Conservation (phyloP, 1,284 basidiomycete genomes). For the Tylopilus orsonianus region DNA sequence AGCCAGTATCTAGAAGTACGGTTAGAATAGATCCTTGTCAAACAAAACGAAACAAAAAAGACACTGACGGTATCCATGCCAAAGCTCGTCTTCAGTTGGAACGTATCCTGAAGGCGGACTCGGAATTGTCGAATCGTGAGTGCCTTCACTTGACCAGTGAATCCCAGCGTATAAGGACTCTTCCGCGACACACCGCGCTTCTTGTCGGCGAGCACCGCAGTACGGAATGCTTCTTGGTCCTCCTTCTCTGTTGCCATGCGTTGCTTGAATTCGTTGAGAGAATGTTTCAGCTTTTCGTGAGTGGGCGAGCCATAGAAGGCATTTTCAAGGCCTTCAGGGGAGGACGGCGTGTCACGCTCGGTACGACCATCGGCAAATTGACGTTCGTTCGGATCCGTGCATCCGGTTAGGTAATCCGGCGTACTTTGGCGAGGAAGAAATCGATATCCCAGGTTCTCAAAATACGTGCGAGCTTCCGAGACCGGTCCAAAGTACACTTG, state of each 20-base stretch:
- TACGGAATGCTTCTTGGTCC: conserved; percentile 74
- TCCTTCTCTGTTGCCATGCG: conserved; percentile 63
- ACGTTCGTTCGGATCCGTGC: conserved; percentile 84
- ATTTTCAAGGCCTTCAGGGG: conserved; percentile 69
- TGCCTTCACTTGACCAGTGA: conserved; percentile 71
- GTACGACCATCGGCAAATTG: conserved; percentile 76
- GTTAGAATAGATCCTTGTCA: conserved; percentile 9
- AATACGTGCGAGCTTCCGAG: conserved; percentile 73
- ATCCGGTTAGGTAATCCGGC: conserved; percentile 78
- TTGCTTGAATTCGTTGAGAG: conserved; percentile 63
- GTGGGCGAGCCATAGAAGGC: conserved; percentile 64
- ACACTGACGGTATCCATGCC: conserved; percentile 52
- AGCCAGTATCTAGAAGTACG: conserved; percentile 43
- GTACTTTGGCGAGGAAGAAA: conserved; percentile 73
- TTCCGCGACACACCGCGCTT: conserved; percentile 80
- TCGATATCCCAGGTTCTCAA: conserved; percentile 76
- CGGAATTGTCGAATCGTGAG: conserved; percentile 77
- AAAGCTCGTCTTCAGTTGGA: conserved; percentile 77
- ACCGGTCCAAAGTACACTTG: conserved; percentile 83
- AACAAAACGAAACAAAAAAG: not conserved
- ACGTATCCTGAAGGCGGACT: conserved; percentile 76
- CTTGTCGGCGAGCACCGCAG: conserved; percentile 78
- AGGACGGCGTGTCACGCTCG: conserved; percentile 65
- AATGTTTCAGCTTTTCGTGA: conserved; percentile 47
- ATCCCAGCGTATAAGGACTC: conserved; percentile 86